These are phyloP conservation scores for Alternaria sp. DNA, from an alignment of 2,329 filamentous ascomycete species.

Conservation along the genomic window DNA sequence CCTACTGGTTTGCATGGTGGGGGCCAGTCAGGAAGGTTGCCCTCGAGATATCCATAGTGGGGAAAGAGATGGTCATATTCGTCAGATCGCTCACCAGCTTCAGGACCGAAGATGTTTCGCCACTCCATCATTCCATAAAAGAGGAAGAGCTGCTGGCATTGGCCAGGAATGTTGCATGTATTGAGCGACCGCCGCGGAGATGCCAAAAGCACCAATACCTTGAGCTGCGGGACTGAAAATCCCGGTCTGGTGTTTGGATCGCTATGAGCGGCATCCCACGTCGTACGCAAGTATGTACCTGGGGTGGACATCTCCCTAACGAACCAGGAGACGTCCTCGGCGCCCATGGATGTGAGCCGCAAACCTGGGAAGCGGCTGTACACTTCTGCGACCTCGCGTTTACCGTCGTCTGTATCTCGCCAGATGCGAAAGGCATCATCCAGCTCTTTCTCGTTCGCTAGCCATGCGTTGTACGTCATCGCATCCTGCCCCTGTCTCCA, in stretches of 20 bases:
- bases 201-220: neutral
- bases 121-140: too few species aligned
- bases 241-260: neutral
- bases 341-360: neutral
- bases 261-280: neutral
- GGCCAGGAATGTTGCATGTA: too few species aligned
- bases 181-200: neutral
- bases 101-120: too few species aligned
- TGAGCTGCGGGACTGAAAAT: neutral
- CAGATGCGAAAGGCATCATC: neutral
- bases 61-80: neutral
- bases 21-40: neutral
- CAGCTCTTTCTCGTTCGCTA: neutral
- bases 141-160: too few species aligned
- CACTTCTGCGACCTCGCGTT: neutral
- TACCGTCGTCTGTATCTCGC: neutral
- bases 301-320: neutral
- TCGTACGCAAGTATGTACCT: neutral
- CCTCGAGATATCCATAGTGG: neutral
- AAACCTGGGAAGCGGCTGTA: neutral
- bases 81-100: too few species aligned
- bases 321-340: neutral
- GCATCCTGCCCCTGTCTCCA: neutral
- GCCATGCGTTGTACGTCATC: neutral
- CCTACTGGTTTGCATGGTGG: too few species aligned